Evolutionary conservation across 2,329 filamentous ascomycete genomes (phyloP).

Genomic region (Botrytis byssoidea): DNA sequence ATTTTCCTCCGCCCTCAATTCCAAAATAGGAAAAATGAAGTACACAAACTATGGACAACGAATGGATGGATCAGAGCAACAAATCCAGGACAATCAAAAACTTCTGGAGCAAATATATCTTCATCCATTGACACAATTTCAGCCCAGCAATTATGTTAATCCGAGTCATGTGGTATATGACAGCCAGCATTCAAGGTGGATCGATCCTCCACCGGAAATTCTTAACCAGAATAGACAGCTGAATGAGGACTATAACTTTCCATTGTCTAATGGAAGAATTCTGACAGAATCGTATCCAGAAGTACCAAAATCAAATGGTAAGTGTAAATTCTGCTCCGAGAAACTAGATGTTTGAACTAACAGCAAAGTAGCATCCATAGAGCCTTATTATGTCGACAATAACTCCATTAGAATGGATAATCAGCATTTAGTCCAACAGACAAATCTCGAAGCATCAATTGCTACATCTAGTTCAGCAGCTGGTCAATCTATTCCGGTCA

Average conservation of each 20-base stretch:
- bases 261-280: neutral
- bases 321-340: neutral
- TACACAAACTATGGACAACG: too few relatives aligned
- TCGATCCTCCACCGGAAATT: neutral
- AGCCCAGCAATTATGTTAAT: neutral
- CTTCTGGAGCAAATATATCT: neutral
- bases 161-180: neutral
- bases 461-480: neutral
- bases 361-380: neutral
- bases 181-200: neutral
- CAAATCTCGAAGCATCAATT: neutral
- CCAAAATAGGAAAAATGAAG: neutral
- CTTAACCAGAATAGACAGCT: neutral
- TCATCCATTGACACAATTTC: neutral
- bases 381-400: accelerated
- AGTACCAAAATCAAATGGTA: neutral
- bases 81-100: neutral
- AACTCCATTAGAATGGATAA: too few relatives aligned
- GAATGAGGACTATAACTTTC: neutral
- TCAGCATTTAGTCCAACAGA: too few relatives aligned
- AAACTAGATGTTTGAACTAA: neutral
- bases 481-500: accelerated
- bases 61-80: neutral
- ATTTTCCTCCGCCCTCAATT: accelerated
- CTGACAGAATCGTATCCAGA: neutral